Evolutionary conservation across 306 rosid species (phyloP), one percentile per base, ranked within the genome.

Genomic region (Pyrus betulifolia): DNA sequence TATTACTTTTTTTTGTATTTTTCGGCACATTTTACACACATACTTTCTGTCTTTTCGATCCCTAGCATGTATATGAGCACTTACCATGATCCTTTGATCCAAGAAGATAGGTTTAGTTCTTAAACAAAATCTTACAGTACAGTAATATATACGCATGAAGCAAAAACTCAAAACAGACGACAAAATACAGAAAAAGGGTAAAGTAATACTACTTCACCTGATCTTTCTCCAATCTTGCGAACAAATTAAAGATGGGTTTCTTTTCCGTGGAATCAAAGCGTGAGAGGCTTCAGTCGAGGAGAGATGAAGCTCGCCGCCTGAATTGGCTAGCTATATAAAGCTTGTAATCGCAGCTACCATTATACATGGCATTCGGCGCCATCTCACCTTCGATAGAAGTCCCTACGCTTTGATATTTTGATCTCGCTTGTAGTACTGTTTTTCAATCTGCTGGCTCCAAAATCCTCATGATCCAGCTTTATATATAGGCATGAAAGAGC

Each of bases 261-360:
- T 14, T 61, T 12, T 27, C 35, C 1, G 38, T 17, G 33, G 44
- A 67, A 82, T 85, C 84, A 78, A 81, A 4, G 70, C 21, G 18
- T 67, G 14, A 74, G 86, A 80, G 79, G 71, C 88, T 83, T 80
- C 83, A 6, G 86, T 19, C 83, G 77, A 80, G 81, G 84, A 82
- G 87, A 87, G 89, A 90, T 84, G 88, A 79, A 80, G 74, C 70
- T 64, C 14, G 1, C 28, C 46, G 52, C 28, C 28, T 11, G 8
- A 17, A 44, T 59, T 15, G 31, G 22, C 10, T 52, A 40, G 44
- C 44, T 40, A 8, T 40, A 40, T 40, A 40, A 17, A 18, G 58
- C 58, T 52, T 52, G 18, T 35, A 35, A 35, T 35, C 38, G 38
- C 8, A 35, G 8, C 38, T 6, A 52, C 58, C 10, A 6, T 18